These are phyloP conservation scores for Cucumis variabilis DNA, from an alignment of 331 rosid species.

Conservation along the genomic window DNA sequence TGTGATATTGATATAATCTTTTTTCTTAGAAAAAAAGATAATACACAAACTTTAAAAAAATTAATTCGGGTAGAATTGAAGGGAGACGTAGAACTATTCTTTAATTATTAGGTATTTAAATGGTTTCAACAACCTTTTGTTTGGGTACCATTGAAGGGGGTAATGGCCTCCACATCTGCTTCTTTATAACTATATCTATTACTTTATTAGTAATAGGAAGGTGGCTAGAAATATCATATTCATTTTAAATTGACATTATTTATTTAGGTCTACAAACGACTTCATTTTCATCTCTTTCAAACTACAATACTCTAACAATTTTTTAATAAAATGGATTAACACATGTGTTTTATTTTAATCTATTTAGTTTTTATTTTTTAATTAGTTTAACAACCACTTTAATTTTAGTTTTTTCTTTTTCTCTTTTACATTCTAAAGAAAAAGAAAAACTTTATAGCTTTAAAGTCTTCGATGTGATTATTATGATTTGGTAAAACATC, in stretches of 20 bases:
- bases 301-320: not conserved
- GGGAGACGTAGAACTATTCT: not conserved
- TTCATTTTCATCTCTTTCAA: not conserved
- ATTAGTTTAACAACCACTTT: too few relatives aligned
- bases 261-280: not conserved
- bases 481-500: too few relatives aligned
- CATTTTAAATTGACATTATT: not conserved
- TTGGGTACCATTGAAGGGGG: not conserved
- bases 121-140: not conserved
- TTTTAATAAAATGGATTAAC: too few relatives aligned
- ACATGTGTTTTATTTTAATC: too few relatives aligned
- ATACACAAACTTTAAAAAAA: too few relatives aligned
- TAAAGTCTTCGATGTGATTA: too few relatives aligned
- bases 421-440: too few relatives aligned
- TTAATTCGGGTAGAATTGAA: not conserved
- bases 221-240: not conserved
- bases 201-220: not conserved
- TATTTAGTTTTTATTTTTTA: too few relatives aligned
- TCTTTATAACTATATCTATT: not conserved
- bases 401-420: too few relatives aligned
- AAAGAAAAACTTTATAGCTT: too few relatives aligned
- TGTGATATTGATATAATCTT: too few relatives aligned
- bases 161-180: not conserved
- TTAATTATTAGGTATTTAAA: not conserved
- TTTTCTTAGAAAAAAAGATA: too few relatives aligned